These are phyloP conservation scores for Pseudocercospora crystallina DNA, from an alignment of 2,329 filamentous ascomycete genomes.

Conservation along the genomic window DNA sequence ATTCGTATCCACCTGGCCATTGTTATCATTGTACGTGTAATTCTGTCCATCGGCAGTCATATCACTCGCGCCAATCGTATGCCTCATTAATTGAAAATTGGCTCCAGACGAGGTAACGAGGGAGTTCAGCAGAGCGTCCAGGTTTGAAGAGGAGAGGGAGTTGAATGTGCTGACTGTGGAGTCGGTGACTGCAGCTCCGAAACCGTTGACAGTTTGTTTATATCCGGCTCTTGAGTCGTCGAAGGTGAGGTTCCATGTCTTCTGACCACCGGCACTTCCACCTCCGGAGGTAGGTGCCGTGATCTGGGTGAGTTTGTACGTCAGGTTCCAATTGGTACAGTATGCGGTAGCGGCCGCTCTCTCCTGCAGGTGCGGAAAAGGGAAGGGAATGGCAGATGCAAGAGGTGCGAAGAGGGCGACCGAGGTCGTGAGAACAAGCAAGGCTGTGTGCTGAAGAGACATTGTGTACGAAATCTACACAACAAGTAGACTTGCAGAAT, in stretches of 20 bases:
- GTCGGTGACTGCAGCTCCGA: slow-evolving; percentile 24
- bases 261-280: slow-evolving; percentile 2
- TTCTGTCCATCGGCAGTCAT: slow-evolving; percentile 12
- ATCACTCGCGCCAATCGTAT: slow-evolving; percentile 23
- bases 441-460: too few relatives aligned
- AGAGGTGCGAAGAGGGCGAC: too few relatives aligned
- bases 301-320: slow-evolving; percentile 18
- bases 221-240: slow-evolving; percentile 26
- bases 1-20: slow-evolving; percentile 11
- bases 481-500: too few relatives aligned
- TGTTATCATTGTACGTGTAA: slow-evolving; percentile 26
- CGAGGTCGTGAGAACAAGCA: too few relatives aligned
- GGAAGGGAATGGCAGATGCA: too few relatives aligned
- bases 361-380: too few relatives aligned
- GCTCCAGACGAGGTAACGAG: slow-evolving; percentile 20
- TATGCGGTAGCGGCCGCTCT: too few relatives aligned
- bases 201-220: slow-evolving; percentile 20
- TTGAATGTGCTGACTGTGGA: slow-evolving; percentile 21
- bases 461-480: too few relatives aligned
- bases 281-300: slow-evolving; percentile 11
- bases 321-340: slow-evolving; percentile 18
- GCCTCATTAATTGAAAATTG: slow-evolving; percentile 23
- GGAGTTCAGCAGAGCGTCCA: slow-evolving; percentile 12
- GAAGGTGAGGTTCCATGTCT: slow-evolving; percentile 20
- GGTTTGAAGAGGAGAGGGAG: slow-evolving; percentile 11